Evolutionary conservation across 1,139 yeast genomes (phyloP), one percentile per base, ranked within the genome.

Genomic region (Spencermartinsiella ligniputridi): DNA sequence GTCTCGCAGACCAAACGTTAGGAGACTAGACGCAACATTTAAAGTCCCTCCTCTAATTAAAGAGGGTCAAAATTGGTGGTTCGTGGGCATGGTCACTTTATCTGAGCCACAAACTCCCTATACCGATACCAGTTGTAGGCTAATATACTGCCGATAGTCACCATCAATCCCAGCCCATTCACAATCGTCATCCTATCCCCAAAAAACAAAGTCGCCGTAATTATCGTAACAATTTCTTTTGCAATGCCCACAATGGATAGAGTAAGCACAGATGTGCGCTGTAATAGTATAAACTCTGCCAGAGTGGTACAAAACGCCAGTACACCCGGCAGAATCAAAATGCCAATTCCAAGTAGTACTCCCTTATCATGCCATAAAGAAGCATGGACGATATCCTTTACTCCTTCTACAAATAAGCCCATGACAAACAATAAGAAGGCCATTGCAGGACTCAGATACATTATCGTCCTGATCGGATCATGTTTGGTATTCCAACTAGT

Each of bases 211-310:
- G 83, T 73, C 20, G 95, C 81, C 1, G 83, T 71, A 27, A 80
- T 61, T 37, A 92, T 87, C 0, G 97, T 92, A 42, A 90, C 70
- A 6, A 92, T 71, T 63, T 92, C 98, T 62, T 92, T 92, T 60
- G 90, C 85, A 25, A 92, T 86, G 1, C 98, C 98, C 0, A 95
- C 96, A 30, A 92, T 79, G 3, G 94, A 82, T 33, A 92, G 68
- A 0, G 98, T 90, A 33, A 89, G 73, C 12, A 94, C 92, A 47
- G 87, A 87, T 0, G 97, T 87, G 40, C 84, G 78, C 46, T 86
- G 82, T 40, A 92, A 71, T 13, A 92, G 76, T 51, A 85, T 81
- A 65, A 87, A 92, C 63, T 92, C 98, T 55, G 94, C 80, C 30
- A 88, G 66, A 0, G 97, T 92, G 94, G 92, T 85, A 66, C 85